Evolutionary conservation across 495 filamentous ascomycete species (phyloP), one percentile per base, ranked within the genome.

Genomic region (Tricharina praecox): DNA sequence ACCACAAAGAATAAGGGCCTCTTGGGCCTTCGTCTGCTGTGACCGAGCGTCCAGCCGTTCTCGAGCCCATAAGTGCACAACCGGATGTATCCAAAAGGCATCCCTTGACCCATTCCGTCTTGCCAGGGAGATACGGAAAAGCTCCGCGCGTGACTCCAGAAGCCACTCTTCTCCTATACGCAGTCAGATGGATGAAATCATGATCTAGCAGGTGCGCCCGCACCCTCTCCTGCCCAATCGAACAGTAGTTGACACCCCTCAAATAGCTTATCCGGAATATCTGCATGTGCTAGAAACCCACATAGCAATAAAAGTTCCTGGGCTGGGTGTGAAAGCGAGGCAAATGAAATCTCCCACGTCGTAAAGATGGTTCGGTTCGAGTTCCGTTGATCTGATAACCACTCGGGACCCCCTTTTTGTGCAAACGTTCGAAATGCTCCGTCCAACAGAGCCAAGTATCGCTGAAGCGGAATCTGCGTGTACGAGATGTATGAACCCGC

Each of bases 81-180:
- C 30, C 9, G 52, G 52, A 43, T 53, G 52, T 20, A 53, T 51
- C 11, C 30, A 23, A 28, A 53, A 36, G 4, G 42, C 23, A 21
- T 25, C 44, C 30, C 32, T 24, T 23, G 50, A 18, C 5, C 24
- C 19, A 23, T 53, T 55, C 30, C 50, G 50, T 21, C 47, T 55
- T 28, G 53, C 53, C n/a, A 55, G 26, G 0, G 53, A 55, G 23
- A 49, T 44, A 7, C 50, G 53, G 20, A 49, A 43, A 10, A 53
- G 50, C 7, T 51, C 45, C 3, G 44, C 23, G 9, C 53, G 30
- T 23, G 53, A 42, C 19, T 55, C 45, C 5, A 52, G 38, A 3
- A 35, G 16, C 9, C 44, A 32, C 21, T 38, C 45, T 11, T 53
- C 38, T 19, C 34, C 50, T 53, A 41, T 18, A 10, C 13, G 13